Percentiles rank a stretch among this genome's conserved stretches.
These are phyloP conservation scores for Nematocida ironsii DNA, from an alignment of 371 early-diverging fungal species.

Conservation along the genomic window DNA sequence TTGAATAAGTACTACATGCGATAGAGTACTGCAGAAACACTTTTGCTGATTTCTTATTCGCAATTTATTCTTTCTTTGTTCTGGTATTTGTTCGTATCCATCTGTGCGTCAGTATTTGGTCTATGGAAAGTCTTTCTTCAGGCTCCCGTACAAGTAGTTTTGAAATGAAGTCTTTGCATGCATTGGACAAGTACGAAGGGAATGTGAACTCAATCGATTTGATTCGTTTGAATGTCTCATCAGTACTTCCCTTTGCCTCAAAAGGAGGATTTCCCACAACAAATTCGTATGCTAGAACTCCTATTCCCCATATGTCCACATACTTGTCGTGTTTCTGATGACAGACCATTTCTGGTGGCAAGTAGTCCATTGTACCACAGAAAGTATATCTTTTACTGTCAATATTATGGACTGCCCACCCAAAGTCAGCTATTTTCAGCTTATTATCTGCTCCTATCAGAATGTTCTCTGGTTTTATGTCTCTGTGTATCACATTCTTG, in stretches of 20 bases:
- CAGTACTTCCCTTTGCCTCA: constrained; percentile 74
- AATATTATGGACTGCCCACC: constrained; percentile 92
- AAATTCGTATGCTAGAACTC: constrained; percentile 91
- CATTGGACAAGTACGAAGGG: constrained; percentile 76
- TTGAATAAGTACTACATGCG: no score
- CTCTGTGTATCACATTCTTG: constrained; percentile 89
- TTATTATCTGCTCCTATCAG: constrained; percentile 79
- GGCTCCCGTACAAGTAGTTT: constrained; percentile 77
- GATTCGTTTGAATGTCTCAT: constrained; percentile 79
- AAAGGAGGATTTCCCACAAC: constrained; percentile 89
- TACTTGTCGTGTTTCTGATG: constrained; percentile 78
- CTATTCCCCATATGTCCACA: constrained; percentile 94
- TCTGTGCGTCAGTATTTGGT: constrained; percentile 77
- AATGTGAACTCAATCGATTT: constrained; percentile 78
- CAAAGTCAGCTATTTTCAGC: constrained; percentile 93
- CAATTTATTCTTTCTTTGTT: constrained; percentile 17
- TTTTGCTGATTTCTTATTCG: background rate
- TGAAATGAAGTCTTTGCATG: constrained; percentile 81
- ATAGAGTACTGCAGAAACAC: no score
- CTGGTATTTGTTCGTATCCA: constrained; percentile 72
- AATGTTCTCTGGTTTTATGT: constrained; percentile 90
- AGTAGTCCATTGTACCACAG: constrained; percentile 94
- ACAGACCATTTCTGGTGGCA: constrained; percentile 81
- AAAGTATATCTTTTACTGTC: constrained; percentile 76
- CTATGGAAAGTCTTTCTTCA: constrained; percentile 74